These are phyloP conservation scores for Calonectria crousiana DNA, from an alignment of 2,329 filamentous ascomycete species.

Conservation along the genomic window DNA sequence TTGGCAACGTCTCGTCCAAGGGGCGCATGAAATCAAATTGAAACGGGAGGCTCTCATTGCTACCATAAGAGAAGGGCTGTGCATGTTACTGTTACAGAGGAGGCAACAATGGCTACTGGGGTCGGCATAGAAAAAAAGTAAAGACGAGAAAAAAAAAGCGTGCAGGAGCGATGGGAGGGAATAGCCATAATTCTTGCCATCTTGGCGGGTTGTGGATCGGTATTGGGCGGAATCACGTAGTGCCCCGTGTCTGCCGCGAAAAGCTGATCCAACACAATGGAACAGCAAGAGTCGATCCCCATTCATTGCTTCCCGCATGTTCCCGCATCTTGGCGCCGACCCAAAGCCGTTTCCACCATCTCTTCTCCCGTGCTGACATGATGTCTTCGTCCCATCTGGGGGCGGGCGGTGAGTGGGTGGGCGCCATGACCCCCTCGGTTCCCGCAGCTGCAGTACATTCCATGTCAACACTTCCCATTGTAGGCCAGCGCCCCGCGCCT, in stretches of 20 bases:
- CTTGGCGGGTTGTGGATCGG: background rate
- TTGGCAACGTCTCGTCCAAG: conserved; percentile 2
- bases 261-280: conserved; percentile 3
- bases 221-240: conserved; percentile 2
- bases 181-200: background rate
- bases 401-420: conserved; percentile 18
- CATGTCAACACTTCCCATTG: conserved; percentile 6
- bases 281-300: conserved; percentile 4
- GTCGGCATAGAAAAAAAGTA: background rate
- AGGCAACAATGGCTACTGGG: background rate
- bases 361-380: background rate
- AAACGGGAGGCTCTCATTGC: background rate
- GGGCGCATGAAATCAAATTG: conserved; percentile 6
- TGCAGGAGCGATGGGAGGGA: background rate
- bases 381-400: background rate
- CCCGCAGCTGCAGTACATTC: background rate
- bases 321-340: conserved; percentile 4
- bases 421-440: conserved; percentile 4
- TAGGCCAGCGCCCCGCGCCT: conserved; percentile 1
- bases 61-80: background rate
- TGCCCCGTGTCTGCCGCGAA: background rate
- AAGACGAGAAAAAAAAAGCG: background rate
- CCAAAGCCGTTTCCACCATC: background rate
- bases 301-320: conserved; percentile 9
- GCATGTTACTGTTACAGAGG: background rate